Evolutionary conservation across 805 yeast genomes (phyloP).

Genomic region (Ogataea ramenticola): DNA sequence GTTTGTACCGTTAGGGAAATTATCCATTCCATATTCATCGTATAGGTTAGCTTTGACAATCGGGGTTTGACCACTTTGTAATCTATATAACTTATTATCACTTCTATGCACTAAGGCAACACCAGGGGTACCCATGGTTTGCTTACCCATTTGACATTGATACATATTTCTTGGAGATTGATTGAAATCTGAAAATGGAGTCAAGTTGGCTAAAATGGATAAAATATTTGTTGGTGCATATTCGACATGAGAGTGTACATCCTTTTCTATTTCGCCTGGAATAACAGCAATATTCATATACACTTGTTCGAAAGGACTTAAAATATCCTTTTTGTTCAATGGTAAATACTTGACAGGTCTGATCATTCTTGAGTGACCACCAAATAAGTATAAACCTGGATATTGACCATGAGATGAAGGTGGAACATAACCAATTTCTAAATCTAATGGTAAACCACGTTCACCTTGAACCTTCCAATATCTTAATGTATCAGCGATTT

Average conservation of each 20-base stretch:
- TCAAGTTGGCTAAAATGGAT: constrained; percentile 91
- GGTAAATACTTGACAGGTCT: constrained; percentile 94
- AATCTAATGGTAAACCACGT: constrained; percentile 71
- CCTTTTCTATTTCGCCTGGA: constrained; percentile 78
- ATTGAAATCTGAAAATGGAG: constrained; percentile 97
- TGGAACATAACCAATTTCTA: constrained; percentile 94
- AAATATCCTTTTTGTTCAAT: constrained; percentile 70
- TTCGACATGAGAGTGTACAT: constrained; percentile 88
- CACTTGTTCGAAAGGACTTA: constrained; percentile 98
- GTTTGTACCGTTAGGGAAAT: constrained; percentile 96
- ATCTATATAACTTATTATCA: constrained; percentile 87
- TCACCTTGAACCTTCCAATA: constrained; percentile 85
- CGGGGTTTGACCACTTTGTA: constrained; percentile 96
- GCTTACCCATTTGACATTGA: constrained; percentile 99
- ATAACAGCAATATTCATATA: constrained; percentile 95
- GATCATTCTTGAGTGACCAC: constrained; percentile 91
- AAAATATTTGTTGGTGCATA: constrained; percentile 90
- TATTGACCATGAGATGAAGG: constrained; percentile 95
- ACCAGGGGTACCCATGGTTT: constrained; percentile 99
- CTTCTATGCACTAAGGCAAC: constrained; percentile 88
- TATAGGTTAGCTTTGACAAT: constrained; percentile 89
- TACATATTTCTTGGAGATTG: constrained; percentile 99
- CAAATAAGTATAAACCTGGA: constrained; percentile 89
- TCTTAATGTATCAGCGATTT: constrained; percentile 84
- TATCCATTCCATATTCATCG: constrained; percentile 96